Conservation (phyloP, 108 stramenopile species). For the Fragilaria radians region DNA sequence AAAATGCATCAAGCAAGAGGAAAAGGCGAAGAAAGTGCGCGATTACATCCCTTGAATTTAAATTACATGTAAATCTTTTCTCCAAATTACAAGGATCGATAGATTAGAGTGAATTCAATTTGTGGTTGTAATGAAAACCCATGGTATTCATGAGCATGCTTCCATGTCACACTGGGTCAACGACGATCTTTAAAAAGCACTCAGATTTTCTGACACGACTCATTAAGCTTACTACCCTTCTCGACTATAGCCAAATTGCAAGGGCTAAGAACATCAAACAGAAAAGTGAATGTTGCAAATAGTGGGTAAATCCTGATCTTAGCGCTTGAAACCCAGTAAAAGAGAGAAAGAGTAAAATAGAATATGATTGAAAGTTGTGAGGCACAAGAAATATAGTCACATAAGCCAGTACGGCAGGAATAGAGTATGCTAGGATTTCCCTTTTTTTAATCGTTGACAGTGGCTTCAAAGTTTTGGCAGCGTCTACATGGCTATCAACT, state of each 20-base stretch:
- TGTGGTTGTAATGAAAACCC: no score
- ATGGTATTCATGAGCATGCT: no score
- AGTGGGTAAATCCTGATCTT: constrained; percentile 52
- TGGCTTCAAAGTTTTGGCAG: constrained; percentile 12
- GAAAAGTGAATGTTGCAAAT: constrained; percentile 56
- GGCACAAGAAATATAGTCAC: constrained; percentile 45
- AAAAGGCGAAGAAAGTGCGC: no score
- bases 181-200: no score
- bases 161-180: no score
- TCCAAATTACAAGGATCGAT: no score
- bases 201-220: no score
- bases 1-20: no score
- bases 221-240: no score
- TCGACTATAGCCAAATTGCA: neutral
- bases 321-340: constrained; percentile 33
- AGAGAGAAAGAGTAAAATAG: constrained; percentile 35
- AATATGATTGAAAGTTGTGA: constrained; percentile 43
- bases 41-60: no score
- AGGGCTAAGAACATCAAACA: constrained; percentile 48
- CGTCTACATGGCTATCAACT: constrained; percentile 13
- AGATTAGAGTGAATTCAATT: no score
- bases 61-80: no score
- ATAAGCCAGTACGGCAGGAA: constrained; percentile 47
- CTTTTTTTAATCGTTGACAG: constrained; percentile 11
- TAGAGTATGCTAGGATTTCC: constrained; percentile 34